phyloP scores from a whole-genome alignment of 169 alveolate genomes.

The Cryptosporidium xiaoi region DNA sequence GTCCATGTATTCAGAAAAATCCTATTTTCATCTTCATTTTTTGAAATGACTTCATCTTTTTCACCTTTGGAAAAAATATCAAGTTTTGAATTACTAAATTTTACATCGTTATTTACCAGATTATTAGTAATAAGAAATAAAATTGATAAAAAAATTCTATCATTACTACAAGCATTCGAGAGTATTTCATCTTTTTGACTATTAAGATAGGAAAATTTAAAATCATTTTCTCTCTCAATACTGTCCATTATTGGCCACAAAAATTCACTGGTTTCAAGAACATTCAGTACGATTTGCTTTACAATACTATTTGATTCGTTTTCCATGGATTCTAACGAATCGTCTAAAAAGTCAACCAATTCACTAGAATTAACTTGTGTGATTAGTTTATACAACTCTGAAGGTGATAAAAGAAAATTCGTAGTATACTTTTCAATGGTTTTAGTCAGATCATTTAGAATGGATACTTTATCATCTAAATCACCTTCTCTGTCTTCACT shows the following conservation, averaged over 20 bases:
- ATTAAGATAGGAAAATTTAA: constrained; percentile 38
- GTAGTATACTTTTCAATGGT: neutral
- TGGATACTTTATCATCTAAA: constrained; percentile 1
- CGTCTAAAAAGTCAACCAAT: constrained; percentile 15
- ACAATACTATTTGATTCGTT: neutral
- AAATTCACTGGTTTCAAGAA: constrained; percentile 16
- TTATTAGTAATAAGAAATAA: constrained; percentile 11
- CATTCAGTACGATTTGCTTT: constrained; percentile 5
- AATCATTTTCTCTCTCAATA: constrained; percentile 33
- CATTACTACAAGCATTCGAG: neutral
- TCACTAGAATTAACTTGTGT: constrained; percentile 21
- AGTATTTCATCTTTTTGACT: constrained; percentile 6
- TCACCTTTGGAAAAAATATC: constrained; percentile 12
- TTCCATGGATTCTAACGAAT: neutral
- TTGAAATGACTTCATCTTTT: constrained; percentile 19
- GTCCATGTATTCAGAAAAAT: constrained; percentile 82
- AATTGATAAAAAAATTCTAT: constrained; percentile 26
- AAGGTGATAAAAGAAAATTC: constrained; percentile 27
- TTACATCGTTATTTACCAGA: constrained; percentile 1
- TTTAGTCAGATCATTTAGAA: constrained; percentile 2
- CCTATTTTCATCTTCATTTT: constrained; percentile 77
- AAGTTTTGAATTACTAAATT: constrained; percentile 16
- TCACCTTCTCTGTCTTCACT: neutral
- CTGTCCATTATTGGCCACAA: constrained; percentile 35
- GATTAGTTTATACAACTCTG: constrained; percentile 42